A percentile compares a stretch with the other conserved stretches of the same genome.
These are phyloP conservation scores for Cercospora sesami DNA, from an alignment of 2,329 filamentous ascomycete species.

Conservation along the genomic window DNA sequence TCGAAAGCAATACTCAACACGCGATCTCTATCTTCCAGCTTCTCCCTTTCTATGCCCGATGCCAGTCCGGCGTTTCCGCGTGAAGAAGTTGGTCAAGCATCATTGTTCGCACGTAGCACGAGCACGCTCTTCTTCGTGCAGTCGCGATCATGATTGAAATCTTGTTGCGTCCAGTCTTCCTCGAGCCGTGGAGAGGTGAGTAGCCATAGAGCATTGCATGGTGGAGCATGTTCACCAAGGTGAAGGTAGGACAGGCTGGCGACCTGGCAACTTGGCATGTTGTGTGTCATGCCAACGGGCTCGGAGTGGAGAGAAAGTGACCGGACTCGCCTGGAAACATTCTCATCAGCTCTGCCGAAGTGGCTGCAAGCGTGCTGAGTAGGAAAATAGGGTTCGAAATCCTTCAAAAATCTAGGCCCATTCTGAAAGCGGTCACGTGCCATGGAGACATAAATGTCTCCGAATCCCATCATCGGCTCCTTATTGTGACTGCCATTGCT, in stretches of 20 bases:
- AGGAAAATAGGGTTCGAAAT: not conserved
- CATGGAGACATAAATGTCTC: conserved; percentile 1
- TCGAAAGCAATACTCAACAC: not conserved
- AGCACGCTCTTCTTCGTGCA: not conserved
- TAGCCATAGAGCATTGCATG: not conserved
- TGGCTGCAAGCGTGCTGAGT: not conserved
- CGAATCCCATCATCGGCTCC: not conserved
- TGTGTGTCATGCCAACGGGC: not conserved
- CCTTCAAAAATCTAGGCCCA: not conserved
- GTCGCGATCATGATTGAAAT: not conserved
- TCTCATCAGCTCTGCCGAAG: not conserved
- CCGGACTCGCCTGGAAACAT: not conserved
- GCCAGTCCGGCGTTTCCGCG: not conserved
- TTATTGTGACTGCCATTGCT: not conserved
- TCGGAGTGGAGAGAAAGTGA: not conserved
- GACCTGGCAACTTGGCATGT: not conserved
- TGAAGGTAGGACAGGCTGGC: not conserved
- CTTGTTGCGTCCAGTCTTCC: not conserved
- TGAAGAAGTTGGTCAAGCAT: not conserved
- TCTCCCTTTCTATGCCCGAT: not conserved
- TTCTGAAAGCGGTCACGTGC: not conserved
- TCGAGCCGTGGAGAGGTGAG: not conserved
- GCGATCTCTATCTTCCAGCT: not conserved
- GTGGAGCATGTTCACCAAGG: not conserved
- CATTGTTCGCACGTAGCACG: not conserved